phyloP scores from a whole-genome alignment of 306 rosid species.

The Prunus dulcis region DNA sequence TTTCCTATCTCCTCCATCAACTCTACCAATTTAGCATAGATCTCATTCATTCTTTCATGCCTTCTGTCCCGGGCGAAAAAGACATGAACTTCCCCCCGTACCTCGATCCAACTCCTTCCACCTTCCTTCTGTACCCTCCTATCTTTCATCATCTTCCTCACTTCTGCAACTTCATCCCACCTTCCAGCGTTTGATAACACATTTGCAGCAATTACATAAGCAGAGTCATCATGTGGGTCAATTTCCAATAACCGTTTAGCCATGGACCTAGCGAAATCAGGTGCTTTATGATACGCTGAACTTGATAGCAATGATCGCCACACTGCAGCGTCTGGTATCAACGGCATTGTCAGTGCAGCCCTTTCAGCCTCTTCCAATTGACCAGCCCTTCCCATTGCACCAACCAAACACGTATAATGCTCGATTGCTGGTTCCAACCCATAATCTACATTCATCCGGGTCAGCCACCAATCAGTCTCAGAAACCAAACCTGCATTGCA shows the following conservation, averaged over 20 bases:
- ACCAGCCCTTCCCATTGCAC: conserved; percentile 20
- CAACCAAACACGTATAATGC: conserved; percentile 77
- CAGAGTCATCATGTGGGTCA: conserved; percentile 66
- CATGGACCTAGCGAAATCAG: conserved; percentile 58
- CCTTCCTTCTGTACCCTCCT: conserved; percentile 65
- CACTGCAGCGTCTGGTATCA: conserved; percentile 73
- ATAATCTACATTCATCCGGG: conserved; percentile 50
- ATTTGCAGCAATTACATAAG: conserved; percentile 70
- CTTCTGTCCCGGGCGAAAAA: conserved; percentile 79
- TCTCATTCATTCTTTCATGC: conserved; percentile 54
- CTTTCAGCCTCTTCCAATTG: conserved; percentile 61
- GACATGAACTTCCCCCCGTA: conserved; percentile 64
- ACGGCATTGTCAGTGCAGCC: conserved; percentile 61
- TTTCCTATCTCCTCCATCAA: conserved; percentile 60
- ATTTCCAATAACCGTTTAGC: conserved; percentile 65
- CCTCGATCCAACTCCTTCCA: conserved; percentile 94
- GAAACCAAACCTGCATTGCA: conserved; percentile 58
- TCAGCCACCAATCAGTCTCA: conserved; percentile 63
- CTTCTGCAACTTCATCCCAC: conserved; percentile 82
- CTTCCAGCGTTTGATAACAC: conserved; percentile 58
- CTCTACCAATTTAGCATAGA: conserved; percentile 52
- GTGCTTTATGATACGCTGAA: conserved; percentile 58
- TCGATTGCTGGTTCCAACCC: conserved; percentile 65
- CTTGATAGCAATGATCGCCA: conserved; percentile 80
- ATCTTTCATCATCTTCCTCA: conserved; percentile 66